Conservation (phyloP, 179 eudicot species). For the Amaranthus tricolor region DNA sequence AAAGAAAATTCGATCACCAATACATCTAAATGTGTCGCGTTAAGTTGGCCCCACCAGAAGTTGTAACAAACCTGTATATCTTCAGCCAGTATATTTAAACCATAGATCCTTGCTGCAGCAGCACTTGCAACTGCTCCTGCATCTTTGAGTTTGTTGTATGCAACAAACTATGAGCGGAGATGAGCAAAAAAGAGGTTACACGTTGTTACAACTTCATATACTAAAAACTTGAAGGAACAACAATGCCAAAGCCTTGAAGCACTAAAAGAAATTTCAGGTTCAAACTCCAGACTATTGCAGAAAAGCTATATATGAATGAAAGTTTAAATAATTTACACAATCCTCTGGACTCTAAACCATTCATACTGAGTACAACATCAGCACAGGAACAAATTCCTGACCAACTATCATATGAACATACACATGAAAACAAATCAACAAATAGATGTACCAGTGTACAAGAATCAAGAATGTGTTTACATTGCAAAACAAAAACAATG, state of each 20-base stretch:
- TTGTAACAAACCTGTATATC: constrained; percentile 63
- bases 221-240: neutral
- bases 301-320: neutral
- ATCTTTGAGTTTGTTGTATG: constrained; percentile 51
- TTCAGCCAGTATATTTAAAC: constrained; percentile 53
- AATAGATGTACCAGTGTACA: no score
- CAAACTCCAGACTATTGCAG: constrained; percentile 2
- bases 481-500: no score
- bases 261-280: neutral
- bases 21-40: neutral
- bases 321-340: neutral
- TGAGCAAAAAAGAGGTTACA: constrained; percentile 4
- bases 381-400: neutral
- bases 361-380: neutral
- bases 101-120: constrained; percentile 68
- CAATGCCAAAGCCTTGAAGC: neutral
- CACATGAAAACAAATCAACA: no score
- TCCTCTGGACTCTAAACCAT: neutral
- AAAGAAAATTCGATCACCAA: constrained; percentile 18
- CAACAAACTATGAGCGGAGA: constrained; percentile 43
- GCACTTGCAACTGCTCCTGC: constrained; percentile 74
- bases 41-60: neutral
- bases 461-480: no score
- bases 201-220: neutral
- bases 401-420: neutral